phyloP scores from a whole-genome alignment of 345 rosid genomes.

The Kernera saxatilis region DNA sequence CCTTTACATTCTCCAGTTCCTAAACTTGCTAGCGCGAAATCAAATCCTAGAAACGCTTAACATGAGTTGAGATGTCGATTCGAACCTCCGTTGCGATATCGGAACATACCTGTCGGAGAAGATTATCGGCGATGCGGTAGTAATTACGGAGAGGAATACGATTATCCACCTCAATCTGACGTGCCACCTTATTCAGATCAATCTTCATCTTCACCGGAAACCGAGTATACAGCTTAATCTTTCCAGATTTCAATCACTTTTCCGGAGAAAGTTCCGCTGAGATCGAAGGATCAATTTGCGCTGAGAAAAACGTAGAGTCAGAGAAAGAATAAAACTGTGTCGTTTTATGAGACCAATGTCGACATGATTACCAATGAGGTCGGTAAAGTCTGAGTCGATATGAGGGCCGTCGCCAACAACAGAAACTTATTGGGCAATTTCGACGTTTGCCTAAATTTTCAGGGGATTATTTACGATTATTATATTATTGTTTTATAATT shows the following conservation, averaged over 20 bases:
- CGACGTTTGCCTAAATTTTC: neutral
- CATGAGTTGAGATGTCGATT: neutral
- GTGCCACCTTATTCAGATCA: conserved; percentile 52
- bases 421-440: neutral
- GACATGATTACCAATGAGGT: conserved; percentile 10
- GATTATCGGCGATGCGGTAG: conserved; percentile 87
- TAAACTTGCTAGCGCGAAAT: neutral
- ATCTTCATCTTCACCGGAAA: conserved; percentile 49
- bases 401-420: neutral
- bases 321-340: conserved; percentile 15
- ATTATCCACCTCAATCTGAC: conserved; percentile 73
- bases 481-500: too few relatives aligned
- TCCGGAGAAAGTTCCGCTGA: conserved; percentile 5
- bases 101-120: conserved; percentile 67
- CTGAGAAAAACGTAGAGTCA: conserved; percentile 4
- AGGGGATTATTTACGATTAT: too few relatives aligned
- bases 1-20: neutral
- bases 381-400: neutral
- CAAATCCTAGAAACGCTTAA: neutral
- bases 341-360: conserved; percentile 28
- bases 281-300: neutral
- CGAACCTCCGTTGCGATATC: neutral
- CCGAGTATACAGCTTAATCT: neutral
- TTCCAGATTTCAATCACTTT: conserved; percentile 1
- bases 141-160: conserved; percentile 74